Base-by-base conservation (phyloP, 495 filamentous ascomycete species). In the Penicillium antarcticum region DNA sequence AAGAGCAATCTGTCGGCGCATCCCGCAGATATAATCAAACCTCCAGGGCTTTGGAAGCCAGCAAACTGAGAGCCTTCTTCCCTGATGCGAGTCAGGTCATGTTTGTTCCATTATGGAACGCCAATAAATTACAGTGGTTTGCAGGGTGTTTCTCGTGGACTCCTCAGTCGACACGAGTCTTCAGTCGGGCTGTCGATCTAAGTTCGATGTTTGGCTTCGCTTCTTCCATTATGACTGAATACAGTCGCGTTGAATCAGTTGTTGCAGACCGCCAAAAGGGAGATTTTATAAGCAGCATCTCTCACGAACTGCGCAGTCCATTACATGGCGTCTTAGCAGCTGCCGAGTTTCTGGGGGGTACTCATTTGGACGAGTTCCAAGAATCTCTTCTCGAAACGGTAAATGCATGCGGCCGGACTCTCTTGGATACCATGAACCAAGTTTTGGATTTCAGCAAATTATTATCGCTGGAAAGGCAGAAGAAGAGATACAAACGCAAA, bases 261-360 rank as follows among this genome's bases (percentile, higher is more conserved):
- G 62, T 67, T 1, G 69, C 69, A 9, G 70, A 73, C 36, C 61
- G 62, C 2, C 69, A 71, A 43, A 91, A 91, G 59, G 75, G 79
- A 1, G 85, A 87, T 45, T 87, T 90, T 53, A 86, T 91, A 37
- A 84, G 82, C 0, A 85, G 79, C 10, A 85, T 91, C 7, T 87
- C 82, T 9, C 87, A 91, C 55, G 87, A 91, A 56, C 68, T 90
- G 10, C 77, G 87, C 6, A 84, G 79, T 2, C 87, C 87, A 0
- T 60, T 91, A 13, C 85, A 88, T 52, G 86, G 86, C 5, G 81
- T 88, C 31, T 60, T 88, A 0, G 83, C 80, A 0, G 82, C 77
- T 38, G 77, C 79, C 4, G 87, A 91, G 62, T 76, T 91, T 32
- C 31, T 48, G 4, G 36, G 14, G n/a, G 26, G 17, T 18, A 48